These are phyloP conservation scores for Chaetomidium leptoderma DNA, from an alignment of 495 filamentous ascomycete genomes.

Conservation along the genomic window DNA sequence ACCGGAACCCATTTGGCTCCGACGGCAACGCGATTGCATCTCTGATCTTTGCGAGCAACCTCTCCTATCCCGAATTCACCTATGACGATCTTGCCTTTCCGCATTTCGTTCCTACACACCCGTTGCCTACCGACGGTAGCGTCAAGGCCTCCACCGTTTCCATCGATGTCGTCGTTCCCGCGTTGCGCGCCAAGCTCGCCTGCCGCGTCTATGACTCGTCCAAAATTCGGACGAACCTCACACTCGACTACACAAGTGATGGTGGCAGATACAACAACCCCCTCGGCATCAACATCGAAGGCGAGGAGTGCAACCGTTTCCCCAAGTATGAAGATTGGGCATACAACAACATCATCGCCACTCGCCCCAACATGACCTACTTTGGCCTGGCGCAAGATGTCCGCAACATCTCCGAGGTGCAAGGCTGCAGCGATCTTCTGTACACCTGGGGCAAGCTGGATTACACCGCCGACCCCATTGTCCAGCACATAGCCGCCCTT, in stretches of 20 bases:
- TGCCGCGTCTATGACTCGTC: slow-evolving; percentile 15
- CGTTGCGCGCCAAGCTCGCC: slow-evolving; percentile 6
- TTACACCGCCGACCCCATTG: not conserved
- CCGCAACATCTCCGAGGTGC: not conserved
- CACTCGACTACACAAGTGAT: not conserved
- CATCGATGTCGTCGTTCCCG: slow-evolving; percentile 15
- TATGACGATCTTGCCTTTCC: slow-evolving; percentile 19
- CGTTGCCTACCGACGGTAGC: not conserved
- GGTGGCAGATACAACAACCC: not conserved
- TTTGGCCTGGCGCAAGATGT: not conserved
- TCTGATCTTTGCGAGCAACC: slow-evolving; percentile 15
- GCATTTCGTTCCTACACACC: not conserved
- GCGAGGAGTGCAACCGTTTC: slow-evolving; percentile 6
- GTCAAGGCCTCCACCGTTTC: not conserved
- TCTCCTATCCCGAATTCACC: slow-evolving; percentile 14
- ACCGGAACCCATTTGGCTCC: rapidly evolving
- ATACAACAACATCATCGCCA: not conserved
- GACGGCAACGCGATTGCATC: not conserved
- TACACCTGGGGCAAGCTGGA: slow-evolving; percentile 23
- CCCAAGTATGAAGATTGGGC: not conserved
- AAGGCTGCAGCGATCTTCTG: slow-evolving; percentile 11
- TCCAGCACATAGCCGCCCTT: slow-evolving; percentile 14
- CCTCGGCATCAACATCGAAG: slow-evolving; percentile 1
- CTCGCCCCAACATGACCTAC: slow-evolving; percentile 8
- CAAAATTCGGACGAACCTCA: slow-evolving; percentile 17